A percentile compares a stretch with the other conserved stretches of the same genome.
These are phyloP conservation scores for Exophiala dermatitidis DNA, from an alignment of 2,329 filamentous ascomycete species.

Conservation along the genomic window DNA sequence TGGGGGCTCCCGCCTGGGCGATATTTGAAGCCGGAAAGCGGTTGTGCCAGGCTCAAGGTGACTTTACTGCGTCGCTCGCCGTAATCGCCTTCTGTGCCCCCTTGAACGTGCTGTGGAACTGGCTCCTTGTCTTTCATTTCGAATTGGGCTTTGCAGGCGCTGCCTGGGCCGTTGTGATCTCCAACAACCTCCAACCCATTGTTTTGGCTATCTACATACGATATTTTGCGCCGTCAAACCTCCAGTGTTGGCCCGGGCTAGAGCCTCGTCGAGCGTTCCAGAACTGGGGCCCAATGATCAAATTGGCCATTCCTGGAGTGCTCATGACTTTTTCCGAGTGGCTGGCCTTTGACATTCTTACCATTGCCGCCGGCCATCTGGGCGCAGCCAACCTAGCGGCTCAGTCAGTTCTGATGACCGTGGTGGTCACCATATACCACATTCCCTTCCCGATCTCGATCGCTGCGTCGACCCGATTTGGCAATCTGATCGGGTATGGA, in stretches of 20 bases:
- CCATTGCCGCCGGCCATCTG: constrained; percentile 63
- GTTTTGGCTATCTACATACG: constrained; percentile 59
- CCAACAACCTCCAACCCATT: constrained; percentile 59
- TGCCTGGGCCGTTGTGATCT: constrained; percentile 60
- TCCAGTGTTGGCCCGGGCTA: constrained; percentile 66
- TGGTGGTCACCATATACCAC: constrained; percentile 76
- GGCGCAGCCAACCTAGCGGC: constrained; percentile 67
- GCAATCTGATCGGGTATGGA: constrained; percentile 74
- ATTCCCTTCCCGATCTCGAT: constrained; percentile 78
- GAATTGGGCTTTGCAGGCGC: constrained; percentile 62
- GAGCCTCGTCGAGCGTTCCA: constrained; percentile 52
- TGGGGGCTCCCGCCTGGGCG: constrained; percentile 63
- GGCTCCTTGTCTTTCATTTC: constrained; percentile 58
- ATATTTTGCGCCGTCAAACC: constrained; percentile 51
- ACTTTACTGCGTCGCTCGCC: constrained; percentile 67
- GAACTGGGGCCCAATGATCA: constrained; percentile 70
- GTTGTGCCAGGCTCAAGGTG: constrained; percentile 68
- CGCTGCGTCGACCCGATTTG: constrained; percentile 70
- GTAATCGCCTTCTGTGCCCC: constrained; percentile 70
- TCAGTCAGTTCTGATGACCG: constrained; percentile 66
- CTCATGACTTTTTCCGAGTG: constrained; percentile 82
- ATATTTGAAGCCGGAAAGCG: constrained; percentile 66
- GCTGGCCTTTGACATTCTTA: constrained; percentile 76
- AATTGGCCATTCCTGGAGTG: constrained; percentile 70
- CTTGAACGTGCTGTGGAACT: constrained; percentile 65